Evolutionary conservation across 331 rosid species (phyloP), one percentile per base, ranked within the genome.

Genomic region (Malus hybrid): DNA sequence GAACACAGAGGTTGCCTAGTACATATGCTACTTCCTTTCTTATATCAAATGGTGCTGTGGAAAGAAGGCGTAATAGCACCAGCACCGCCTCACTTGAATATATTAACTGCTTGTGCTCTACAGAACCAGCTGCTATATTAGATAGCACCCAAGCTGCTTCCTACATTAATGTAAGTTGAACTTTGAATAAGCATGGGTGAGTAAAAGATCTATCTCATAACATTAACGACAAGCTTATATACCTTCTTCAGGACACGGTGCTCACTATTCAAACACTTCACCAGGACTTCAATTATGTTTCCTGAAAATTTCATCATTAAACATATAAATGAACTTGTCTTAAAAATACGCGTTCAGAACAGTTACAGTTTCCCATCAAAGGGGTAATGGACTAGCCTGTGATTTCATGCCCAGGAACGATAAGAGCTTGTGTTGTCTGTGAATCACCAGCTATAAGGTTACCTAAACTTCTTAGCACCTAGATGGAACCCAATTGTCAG

Each of bases 61-160:
- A 85, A 71, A 92, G 88, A 72, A 92, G 96, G 53, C 70, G 87
- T 76, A 92, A 77, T 53, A 94, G 85, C 83, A 90, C 70, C 30
- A 90, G 81, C 85, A 86, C 78, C 1, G 90, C 88, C 69, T 89
- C 90, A 16, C 92, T 90, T 18, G 87, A 83, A 81, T 81, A 87
- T 74, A 94, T 90, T 79, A 90, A 78, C 71, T 82, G 88, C 89
- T 94, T 94, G 80, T 88, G 97, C 78, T 90, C 96, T 52, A 89
- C 48, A 39, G 96, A 89, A 70, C 96, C 96, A 19, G 97, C 92
- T 42, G 99, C 99, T 57, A 92, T 82, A 83, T 94, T 94, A 72
- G 97, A 92, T 44, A 94, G 86, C 67, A 87, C 97, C 97, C 99
- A 94, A 22, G 97, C 90, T 72, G 97, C 92, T 88, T 94, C 99